Evolutionary conservation across 2,329 filamentous ascomycete genomes (phyloP), one percentile per base, ranked within the genome.

Genomic region (Colletotrichum liaoningense): DNA sequence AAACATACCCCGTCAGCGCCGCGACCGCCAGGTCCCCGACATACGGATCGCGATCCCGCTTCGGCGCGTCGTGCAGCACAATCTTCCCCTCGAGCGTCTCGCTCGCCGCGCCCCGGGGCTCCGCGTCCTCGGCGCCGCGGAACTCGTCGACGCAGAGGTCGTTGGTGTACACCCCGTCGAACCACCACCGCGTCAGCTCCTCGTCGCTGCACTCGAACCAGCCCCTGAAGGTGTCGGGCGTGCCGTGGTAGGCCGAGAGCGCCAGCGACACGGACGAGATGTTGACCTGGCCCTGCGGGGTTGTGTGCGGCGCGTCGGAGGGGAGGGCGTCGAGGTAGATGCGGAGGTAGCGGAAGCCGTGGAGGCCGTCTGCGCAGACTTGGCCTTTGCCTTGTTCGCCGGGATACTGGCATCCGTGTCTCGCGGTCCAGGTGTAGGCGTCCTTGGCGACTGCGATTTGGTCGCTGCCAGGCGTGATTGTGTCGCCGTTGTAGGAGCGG

Each of bases 41-140:
- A 74, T 89, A 89, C 1, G 87, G 87, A 66, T 89, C 86, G 19
- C 87, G 82, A 67, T 89, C 87, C 57, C 87, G 78, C 76, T 89
- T 89, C 0, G 87, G 83, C 5, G 87, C 87, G 75, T 89, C 87
- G 62, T 84, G 82, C 5, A 89, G 76, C 1, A 89, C 86, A 49
- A 84, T 76, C 68, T 87, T 88, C 0, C 83, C 85, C 19, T 85
- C 70, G 2, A 89, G 79, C 1, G 82, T 83, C 3, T 83, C 80
- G 62, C 84, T 87, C 1, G 78, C 79, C 4, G 86, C 86, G 22
- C 81, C 77, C 52, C 87, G 79, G 3, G 87, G 86, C 70, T 89
- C 87, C 0, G 86, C 87, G 74, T 88, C 83, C 74, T 88, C 86
- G 22, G 78, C 79, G 2, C 52, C 67, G 1, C 80, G 78, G 76